Conservation (phyloP, 495 filamentous ascomycete genomes). For the Penicillium desertorum region DNA sequence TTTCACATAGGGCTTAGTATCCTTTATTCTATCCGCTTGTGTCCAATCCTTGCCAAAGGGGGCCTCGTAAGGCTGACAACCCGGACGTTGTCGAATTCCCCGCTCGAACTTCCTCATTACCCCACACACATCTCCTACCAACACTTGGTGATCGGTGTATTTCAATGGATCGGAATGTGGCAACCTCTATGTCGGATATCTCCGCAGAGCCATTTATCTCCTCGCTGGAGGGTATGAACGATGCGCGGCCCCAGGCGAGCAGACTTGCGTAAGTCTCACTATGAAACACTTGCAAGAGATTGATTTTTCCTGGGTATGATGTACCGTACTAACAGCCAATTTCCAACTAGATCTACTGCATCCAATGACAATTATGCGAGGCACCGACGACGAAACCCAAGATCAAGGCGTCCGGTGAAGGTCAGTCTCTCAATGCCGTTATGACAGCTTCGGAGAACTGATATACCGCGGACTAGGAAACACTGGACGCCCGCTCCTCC, state of each 20-base stretch:
- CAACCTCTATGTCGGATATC: constrained; percentile 17
- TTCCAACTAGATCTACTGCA: constrained; percentile 43
- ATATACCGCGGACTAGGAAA: constrained; percentile 62
- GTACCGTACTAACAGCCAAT: not conserved
- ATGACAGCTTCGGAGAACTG: constrained; percentile 26
- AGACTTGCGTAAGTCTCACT: constrained; percentile 21
- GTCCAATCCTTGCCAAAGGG: constrained; percentile 12
- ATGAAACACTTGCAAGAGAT: not conserved
- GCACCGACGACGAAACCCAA: constrained; percentile 73
- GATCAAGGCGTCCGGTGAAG: constrained; percentile 70
- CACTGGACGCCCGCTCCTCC: constrained; percentile 82
- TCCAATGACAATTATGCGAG: constrained; percentile 67
- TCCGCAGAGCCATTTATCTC: constrained; percentile 17
- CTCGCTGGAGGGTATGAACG: constrained; percentile 5
- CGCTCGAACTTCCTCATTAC: constrained; percentile 25
- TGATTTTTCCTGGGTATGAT: not conserved
- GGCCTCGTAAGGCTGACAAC: constrained; percentile 29
- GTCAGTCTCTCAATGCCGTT: constrained; percentile 35
- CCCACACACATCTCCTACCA: constrained; percentile 26
- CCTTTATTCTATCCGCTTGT: not conserved
- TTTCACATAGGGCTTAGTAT: constrained; percentile 3
- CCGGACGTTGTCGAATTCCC: constrained; percentile 26
- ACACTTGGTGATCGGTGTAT: not conserved
- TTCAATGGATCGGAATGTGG: constrained; percentile 23
- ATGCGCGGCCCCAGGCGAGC: constrained; percentile 12